Evolutionary conservation across 208 protist species (phyloP).

Genomic region (Trypanosoma mega): DNA sequence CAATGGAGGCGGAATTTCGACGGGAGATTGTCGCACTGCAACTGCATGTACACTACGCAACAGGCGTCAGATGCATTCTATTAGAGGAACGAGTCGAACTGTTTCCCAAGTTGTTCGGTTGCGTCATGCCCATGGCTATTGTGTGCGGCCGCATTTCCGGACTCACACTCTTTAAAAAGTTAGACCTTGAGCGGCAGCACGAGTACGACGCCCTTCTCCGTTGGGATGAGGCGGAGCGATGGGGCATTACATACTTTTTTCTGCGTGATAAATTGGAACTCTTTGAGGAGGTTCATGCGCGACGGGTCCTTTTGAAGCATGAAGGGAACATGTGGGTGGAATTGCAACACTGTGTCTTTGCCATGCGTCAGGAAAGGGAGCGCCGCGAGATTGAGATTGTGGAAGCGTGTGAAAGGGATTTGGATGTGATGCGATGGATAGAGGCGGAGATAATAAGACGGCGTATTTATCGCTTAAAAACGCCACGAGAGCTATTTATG

Average conservation of each 20-base stretch:
- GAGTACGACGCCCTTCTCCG: not conserved
- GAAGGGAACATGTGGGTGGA: slow-evolving; percentile 13
- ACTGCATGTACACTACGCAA: slow-evolving; percentile 29
- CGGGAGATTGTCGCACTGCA: slow-evolving; percentile 34
- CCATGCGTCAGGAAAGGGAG: slow-evolving; percentile 11
- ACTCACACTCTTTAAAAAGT: slow-evolving; percentile 40
- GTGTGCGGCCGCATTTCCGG: slow-evolving; percentile 43
- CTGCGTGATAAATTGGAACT: slow-evolving; percentile 5
- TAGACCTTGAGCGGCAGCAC: slow-evolving; percentile 31
- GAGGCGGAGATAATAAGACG: not conserved
- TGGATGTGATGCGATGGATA: slow-evolving; percentile 2
- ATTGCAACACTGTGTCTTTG: slow-evolving; percentile 4
- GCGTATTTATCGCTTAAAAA: not conserved
- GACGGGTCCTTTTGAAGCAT: slow-evolving; percentile 17
- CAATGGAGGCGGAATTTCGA: slow-evolving; percentile 46
- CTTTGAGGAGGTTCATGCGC: slow-evolving; percentile 14
- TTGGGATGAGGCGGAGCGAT: slow-evolving; percentile 2
- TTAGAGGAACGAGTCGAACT: slow-evolving; percentile 39
- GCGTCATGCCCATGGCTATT: slow-evolving; percentile 37
- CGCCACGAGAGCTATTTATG: not conserved
- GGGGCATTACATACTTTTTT: slow-evolving; percentile 10
- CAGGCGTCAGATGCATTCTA: slow-evolving; percentile 31
- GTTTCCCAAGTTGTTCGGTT: slow-evolving; percentile 56
- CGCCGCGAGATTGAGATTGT: slow-evolving; percentile 25
- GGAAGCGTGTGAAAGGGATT: slow-evolving; percentile 26